A percentile compares a stretch with the other conserved stretches of the same genome.
Conservation (phyloP, 2,329 filamentous ascomycete genomes). For the Ophiognomonia clavigignenti-juglandacearum region DNA sequence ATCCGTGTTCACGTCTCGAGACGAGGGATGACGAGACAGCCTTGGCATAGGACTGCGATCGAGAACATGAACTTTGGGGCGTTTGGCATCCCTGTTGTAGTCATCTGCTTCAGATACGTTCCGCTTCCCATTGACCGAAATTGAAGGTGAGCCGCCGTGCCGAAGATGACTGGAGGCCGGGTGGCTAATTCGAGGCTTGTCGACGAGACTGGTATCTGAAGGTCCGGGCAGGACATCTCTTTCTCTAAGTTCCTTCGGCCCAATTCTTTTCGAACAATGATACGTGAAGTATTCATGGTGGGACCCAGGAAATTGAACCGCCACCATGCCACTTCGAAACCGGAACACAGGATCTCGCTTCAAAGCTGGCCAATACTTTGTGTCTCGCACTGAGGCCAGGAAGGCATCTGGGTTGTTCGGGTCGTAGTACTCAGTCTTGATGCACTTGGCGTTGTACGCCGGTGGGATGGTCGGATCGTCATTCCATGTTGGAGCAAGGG, state of each 20-base stretch:
- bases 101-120: background rate
- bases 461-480: conserved; percentile 42
- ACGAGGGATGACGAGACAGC: conserved; percentile 6
- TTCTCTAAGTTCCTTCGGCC: background rate
- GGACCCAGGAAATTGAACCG: conserved; percentile 19
- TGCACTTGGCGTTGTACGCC: conserved; percentile 36
- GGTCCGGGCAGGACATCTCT: conserved; percentile 9
- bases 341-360: conserved; percentile 40
- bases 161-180: background rate
- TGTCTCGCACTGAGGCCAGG: conserved; percentile 34
- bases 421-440: conserved; percentile 40
- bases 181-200: background rate
- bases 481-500: conserved; percentile 36
- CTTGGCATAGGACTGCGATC: conserved; percentile 8
- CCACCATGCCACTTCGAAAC: conserved; percentile 23
- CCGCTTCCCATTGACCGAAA: conserved; percentile 2
- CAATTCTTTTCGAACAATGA: conserved; percentile 6
- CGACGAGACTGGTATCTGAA: conserved; percentile 5
- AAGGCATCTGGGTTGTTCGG: conserved; percentile 39
- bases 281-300: conserved; percentile 24
- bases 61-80: background rate
- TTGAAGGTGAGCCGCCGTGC: background rate
- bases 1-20: background rate
- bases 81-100: conserved; percentile 7
- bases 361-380: conserved; percentile 33